phyloP scores from a whole-genome alignment of 345 rosid species.

The Passiflora organensis region DNA sequence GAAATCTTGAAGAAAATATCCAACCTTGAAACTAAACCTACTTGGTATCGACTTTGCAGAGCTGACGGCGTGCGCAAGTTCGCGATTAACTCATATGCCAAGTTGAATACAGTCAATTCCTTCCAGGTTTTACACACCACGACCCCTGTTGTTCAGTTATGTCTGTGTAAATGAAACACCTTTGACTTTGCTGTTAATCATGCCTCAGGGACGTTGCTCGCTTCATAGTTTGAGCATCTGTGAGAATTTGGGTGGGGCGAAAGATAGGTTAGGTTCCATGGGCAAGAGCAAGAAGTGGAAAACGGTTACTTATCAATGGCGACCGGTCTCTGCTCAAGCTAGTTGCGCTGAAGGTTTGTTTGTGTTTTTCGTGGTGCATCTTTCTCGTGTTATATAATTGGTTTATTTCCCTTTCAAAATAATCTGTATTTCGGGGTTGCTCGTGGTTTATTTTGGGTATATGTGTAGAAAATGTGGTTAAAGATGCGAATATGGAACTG shows the following conservation, averaged over 20 bases:
- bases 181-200: not conserved
- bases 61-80: slow-evolving; percentile 31
- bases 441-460: slow-evolving; percentile 4
- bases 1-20: no score
- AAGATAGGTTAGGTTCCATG: slow-evolving; percentile 18
- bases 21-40: no score
- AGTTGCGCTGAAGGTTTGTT: slow-evolving; percentile 44
- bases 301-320: slow-evolving; percentile 42
- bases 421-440: slow-evolving; percentile 3
- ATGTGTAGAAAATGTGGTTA: slow-evolving; percentile 18
- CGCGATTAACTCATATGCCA: slow-evolving; percentile 22
- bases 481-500: slow-evolving; percentile 24
- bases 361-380: slow-evolving; percentile 3
- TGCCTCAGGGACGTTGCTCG: slow-evolving; percentile 22
- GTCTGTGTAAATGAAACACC: no score
- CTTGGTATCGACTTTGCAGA: slow-evolving; percentile 24
- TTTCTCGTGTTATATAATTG: slow-evolving; percentile 1
- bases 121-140: slow-evolving; percentile 28
- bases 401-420: not conserved
- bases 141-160: no score
- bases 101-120: slow-evolving; percentile 26
- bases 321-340: slow-evolving; percentile 46
- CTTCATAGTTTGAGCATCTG: slow-evolving; percentile 26
- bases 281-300: slow-evolving; percentile 36
- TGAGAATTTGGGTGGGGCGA: slow-evolving; percentile 25